These are phyloP conservation scores for Sicyos edulis DNA, from an alignment of 306 rosid genomes.

Conservation along the genomic window DNA sequence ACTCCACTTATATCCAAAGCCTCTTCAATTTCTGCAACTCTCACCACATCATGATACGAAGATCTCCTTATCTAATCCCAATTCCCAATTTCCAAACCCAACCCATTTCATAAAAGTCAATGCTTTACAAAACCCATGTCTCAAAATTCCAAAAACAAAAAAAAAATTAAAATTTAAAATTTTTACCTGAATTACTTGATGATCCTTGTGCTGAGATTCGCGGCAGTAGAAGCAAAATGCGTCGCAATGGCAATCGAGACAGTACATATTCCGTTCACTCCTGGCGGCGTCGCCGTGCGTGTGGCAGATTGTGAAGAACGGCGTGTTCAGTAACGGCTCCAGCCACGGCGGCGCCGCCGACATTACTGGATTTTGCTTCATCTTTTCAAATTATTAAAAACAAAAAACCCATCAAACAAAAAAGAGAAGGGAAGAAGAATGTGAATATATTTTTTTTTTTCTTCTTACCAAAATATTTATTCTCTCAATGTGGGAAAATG, in stretches of 20 bases:
- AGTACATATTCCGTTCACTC: conserved; percentile 87
- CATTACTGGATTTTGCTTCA: conserved; percentile 47
- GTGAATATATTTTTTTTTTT: neutral
- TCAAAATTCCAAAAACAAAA: neutral
- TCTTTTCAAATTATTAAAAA: neutral
- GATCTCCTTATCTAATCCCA: conserved; percentile 65
- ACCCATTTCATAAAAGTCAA: conserved; percentile 13
- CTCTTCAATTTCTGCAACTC: conserved; percentile 67
- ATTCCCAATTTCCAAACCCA: neutral
- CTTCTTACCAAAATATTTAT: conserved; percentile 14
- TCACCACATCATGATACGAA: conserved; percentile 90
- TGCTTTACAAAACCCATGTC: conserved; percentile 12
- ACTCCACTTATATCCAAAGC: conserved; percentile 76
- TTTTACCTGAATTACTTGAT: conserved; percentile 79
- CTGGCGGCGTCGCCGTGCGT: conserved; percentile 67
- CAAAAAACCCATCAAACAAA: neutral
- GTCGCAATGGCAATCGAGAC: conserved; percentile 63
- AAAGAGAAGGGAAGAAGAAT: neutral
- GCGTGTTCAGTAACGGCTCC: conserved; percentile 52
- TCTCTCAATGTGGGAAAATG: conserved; percentile 24
- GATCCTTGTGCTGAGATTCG: conserved; percentile 76
- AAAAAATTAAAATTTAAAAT: neutral
- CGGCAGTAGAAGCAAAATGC: conserved; percentile 94
- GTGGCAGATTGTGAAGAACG: conserved; percentile 69
- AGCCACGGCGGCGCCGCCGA: conserved; percentile 85